These are phyloP conservation scores for Dujonia santamariae DNA, from an alignment of 1,139 yeast species.

Conservation along the genomic window DNA sequence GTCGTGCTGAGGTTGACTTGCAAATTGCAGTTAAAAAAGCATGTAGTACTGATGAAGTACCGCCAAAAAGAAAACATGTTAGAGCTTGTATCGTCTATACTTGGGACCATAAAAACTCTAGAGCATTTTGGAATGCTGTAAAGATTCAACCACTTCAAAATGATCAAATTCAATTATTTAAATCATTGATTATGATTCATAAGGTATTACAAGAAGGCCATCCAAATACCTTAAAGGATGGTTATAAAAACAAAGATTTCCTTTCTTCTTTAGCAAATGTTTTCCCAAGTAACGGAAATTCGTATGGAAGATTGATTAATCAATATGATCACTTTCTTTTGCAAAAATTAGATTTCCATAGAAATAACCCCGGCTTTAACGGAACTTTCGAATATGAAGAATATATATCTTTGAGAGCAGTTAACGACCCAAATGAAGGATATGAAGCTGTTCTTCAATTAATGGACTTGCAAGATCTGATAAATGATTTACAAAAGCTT, in stretches of 20 bases:
- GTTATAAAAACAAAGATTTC: slow-evolving; percentile 61
- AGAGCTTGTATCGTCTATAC: slow-evolving; percentile 91
- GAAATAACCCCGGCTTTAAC: slow-evolving; percentile 82
- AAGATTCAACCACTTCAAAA: slow-evolving; percentile 77
- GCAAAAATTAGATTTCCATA: slow-evolving; percentile 78
- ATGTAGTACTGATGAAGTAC: slow-evolving; percentile 79
- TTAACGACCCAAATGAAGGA: slow-evolving; percentile 94
- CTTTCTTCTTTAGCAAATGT: slow-evolving; percentile 40
- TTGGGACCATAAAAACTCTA: slow-evolving; percentile 90
- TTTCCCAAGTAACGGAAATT: slow-evolving; percentile 40
- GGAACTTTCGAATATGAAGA: slow-evolving; percentile 97
- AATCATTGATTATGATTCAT: slow-evolving; percentile 84
- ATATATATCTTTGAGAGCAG: slow-evolving; percentile 81
- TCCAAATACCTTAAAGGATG: slow-evolving; percentile 79
- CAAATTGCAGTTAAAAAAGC: slow-evolving; percentile 80
- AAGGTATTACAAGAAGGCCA: slow-evolving; percentile 98
- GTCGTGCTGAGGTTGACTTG: slow-evolving; percentile 57
- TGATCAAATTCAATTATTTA: slow-evolving; percentile 82
- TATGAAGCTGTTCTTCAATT: slow-evolving; percentile 85
- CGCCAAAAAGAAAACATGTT: slow-evolving; percentile 95
- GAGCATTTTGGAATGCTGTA: slow-evolving; percentile 83
- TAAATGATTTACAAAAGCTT: slow-evolving; percentile 75
- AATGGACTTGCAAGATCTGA: slow-evolving; percentile 81
- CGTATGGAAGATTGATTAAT: slow-evolving; percentile 71
- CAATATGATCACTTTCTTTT: slow-evolving; percentile 74